Evolutionary conservation across 148 eudicot species (phyloP).

Genomic region (Beta vulgaris): DNA sequence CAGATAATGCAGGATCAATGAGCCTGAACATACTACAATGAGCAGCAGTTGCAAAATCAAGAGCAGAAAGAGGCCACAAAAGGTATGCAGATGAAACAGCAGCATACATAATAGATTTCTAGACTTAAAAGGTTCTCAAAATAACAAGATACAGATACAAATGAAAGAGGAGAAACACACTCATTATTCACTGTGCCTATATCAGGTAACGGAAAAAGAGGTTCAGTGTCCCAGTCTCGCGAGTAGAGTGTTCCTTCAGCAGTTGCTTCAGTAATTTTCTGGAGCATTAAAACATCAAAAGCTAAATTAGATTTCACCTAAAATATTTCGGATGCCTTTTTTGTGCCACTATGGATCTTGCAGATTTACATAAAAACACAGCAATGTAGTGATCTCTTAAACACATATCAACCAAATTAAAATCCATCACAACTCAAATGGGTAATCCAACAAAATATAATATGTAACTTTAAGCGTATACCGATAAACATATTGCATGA

Average conservation of each 20-base stretch:
- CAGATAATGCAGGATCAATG: background rate
- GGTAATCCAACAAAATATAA: background rate
- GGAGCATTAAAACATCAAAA: conserved; percentile 21
- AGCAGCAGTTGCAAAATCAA: conserved; percentile 1
- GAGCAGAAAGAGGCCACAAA: background rate
- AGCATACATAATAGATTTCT: background rate
- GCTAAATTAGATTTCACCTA: background rate
- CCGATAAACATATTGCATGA: background rate
- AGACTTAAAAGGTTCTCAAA: background rate
- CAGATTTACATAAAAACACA: background rate
- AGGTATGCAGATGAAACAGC: background rate
- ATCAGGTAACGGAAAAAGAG: conserved; percentile 73
- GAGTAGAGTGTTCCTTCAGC: conserved; percentile 80
- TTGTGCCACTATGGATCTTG: background rate
- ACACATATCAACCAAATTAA: background rate
- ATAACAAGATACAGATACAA: background rate
- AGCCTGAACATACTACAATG: background rate
- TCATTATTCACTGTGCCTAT: conserved; percentile 44
- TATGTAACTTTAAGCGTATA: background rate
- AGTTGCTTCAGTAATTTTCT: conserved; percentile 83
- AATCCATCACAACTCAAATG: background rate
- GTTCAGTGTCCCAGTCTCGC: conserved; percentile 92
- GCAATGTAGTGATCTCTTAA: background rate
- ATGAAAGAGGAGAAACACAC: conserved; percentile 40
- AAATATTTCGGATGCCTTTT: background rate